Conservation (phyloP, 257 asterid genomes). For the Solanum bulbocastanum region DNA sequence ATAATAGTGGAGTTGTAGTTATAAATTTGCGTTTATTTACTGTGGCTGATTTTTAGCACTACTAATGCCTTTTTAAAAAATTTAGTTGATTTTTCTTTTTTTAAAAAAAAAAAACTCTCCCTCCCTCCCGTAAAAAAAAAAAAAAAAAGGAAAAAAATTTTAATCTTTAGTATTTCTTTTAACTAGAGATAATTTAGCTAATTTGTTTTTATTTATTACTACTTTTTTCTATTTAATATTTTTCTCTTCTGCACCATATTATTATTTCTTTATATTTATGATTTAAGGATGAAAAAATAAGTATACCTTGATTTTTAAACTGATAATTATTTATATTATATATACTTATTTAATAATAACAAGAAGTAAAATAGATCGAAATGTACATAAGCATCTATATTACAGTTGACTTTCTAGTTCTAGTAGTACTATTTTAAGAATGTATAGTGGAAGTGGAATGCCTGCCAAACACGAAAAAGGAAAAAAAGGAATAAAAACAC, state of each 20-base stretch:
- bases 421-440: not conserved
- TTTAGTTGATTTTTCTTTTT: not conserved
- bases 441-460: not conserved
- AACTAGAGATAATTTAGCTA: not conserved
- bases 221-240: too few relatives aligned
- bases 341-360: too few relatives aligned
- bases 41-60: not conserved
- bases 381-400: not conserved
- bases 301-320: too few relatives aligned
- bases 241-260: too few relatives aligned
- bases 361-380: not conserved
- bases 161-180: not conserved
- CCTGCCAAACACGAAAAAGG: not conserved
- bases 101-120: too few relatives aligned
- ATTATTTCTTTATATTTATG: too few relatives aligned
- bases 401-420: not conserved
- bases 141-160: rapidly evolving
- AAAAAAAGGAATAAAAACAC: not conserved
- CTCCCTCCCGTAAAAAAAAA: not conserved
- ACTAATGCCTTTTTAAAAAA: not conserved
- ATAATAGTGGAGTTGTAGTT: not conserved
- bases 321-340: too few relatives aligned
- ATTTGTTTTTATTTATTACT: too few relatives aligned
- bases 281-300: too few relatives aligned
- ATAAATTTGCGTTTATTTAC: not conserved